Evolutionary conservation across 2,329 filamentous ascomycete genomes (phyloP).

Genomic region (Blastomyces percursus): DNA sequence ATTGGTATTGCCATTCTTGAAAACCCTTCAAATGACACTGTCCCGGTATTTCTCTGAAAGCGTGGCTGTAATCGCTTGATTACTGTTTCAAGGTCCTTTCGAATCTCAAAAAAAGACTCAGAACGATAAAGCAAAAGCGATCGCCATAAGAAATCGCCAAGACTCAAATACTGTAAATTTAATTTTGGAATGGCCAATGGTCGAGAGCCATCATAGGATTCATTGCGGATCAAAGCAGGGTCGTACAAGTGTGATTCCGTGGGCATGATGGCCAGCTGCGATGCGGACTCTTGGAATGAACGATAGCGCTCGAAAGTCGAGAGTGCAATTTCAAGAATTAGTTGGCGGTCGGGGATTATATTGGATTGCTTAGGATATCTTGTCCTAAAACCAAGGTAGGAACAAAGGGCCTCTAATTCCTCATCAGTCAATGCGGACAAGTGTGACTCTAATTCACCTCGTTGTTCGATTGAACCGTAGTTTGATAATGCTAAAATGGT

Average conservation of each 20-base stretch:
- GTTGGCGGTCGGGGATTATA: conserved; percentile 48
- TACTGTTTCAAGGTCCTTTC: conserved; percentile 77
- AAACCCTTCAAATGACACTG: conserved; percentile 63
- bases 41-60: conserved; percentile 51
- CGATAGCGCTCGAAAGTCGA: conserved; percentile 63
- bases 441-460: conserved; percentile 65
- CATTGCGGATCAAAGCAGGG: conserved; percentile 63
- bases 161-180: conserved; percentile 88
- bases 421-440: conserved; percentile 61
- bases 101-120: conserved; percentile 87
- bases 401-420: conserved; percentile 60
- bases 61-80: conserved; percentile 69
- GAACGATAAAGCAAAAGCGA: conserved; percentile 79
- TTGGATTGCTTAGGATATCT: conserved; percentile 64
- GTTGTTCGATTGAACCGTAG: conserved; percentile 73
- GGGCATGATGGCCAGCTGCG: conserved; percentile 63
- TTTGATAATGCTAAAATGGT: conserved; percentile 89
- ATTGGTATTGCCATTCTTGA: conserved; percentile 90
- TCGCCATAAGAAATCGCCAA: conserved; percentile 95
- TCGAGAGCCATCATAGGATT: conserved; percentile 74
- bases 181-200: conserved; percentile 87
- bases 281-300: conserved; percentile 70
- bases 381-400: conserved; percentile 64
- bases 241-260: conserved; percentile 77
- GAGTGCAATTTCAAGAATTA: conserved; percentile 56